A percentile compares a stretch with the other conserved stretches of the same genome.
Evolutionary conservation across 495 filamentous ascomycete species (phyloP).

Genomic region (Evansstolkia leycettana): DNA sequence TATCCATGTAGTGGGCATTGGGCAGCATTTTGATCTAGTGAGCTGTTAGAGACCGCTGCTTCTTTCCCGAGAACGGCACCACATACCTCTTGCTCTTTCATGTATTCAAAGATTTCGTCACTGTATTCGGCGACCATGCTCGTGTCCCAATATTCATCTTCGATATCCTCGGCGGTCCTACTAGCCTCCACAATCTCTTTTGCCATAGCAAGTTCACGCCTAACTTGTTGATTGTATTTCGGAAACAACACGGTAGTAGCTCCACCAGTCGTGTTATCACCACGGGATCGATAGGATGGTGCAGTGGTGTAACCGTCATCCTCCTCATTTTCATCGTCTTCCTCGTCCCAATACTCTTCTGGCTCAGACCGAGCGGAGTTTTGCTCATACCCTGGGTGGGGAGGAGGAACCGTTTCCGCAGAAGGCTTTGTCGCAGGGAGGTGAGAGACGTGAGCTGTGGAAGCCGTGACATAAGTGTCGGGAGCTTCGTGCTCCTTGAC

Average conservation of each 20-base stretch:
- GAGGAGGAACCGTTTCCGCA: constrained; percentile 4
- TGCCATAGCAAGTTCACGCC: constrained; percentile 57
- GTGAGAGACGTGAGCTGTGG: constrained; percentile 4
- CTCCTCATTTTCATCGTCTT: constrained; percentile 68
- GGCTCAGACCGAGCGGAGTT: constrained; percentile 34
- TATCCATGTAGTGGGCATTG: constrained; percentile 88
- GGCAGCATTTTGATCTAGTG: constrained; percentile 66
- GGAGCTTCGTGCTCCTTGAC: constrained; percentile 7
- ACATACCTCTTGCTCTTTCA: constrained; percentile 78
- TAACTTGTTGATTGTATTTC: constrained; percentile 44
- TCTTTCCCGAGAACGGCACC: background rate
- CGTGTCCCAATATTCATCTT: constrained; percentile 87
- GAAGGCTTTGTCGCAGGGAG: constrained; percentile 2
- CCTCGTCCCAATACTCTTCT: constrained; percentile 68
- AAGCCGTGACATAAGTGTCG: constrained; percentile 4
- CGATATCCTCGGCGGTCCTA: constrained; percentile 49
- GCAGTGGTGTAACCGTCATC: constrained; percentile 72
- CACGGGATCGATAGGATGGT: constrained; percentile 57
- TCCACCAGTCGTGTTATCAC: constrained; percentile 69
- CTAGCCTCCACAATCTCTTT: constrained; percentile 51
- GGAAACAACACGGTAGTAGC: constrained; percentile 65
- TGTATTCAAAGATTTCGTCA: constrained; percentile 88
- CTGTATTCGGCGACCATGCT: constrained; percentile 97
- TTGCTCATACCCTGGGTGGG: constrained; percentile 9
- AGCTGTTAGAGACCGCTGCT: constrained; percentile 32